Conservation (phyloP, 768 basidiomycete genomes). For the Rhodotorula babjevae region DNA sequence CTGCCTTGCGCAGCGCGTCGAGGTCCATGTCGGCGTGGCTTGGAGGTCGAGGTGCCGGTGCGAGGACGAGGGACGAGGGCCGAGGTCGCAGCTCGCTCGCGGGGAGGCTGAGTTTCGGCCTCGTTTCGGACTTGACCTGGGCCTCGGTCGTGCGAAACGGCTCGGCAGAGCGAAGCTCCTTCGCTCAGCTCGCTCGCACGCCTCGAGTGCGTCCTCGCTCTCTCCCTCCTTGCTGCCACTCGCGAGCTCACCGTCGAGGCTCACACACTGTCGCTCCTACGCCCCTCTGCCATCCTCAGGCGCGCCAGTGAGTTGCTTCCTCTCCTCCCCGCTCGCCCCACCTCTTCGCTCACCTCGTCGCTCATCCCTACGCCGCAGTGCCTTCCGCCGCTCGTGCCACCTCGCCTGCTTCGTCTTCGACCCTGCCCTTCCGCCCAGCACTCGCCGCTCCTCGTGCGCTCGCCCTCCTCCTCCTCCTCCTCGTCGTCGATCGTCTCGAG, state of each 20-base stretch:
- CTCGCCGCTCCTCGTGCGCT: slow-evolving; percentile 21
- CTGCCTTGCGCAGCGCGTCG: slow-evolving; percentile 14
- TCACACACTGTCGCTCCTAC: slow-evolving; percentile 13
- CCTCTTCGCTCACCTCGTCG: background rate
- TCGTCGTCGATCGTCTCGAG: background rate
- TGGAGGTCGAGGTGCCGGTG: background rate
- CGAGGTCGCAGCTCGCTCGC: background rate
- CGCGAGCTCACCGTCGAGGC: background rate
- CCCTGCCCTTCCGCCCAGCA: slow-evolving; percentile 26
- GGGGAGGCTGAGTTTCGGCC: too few relatives aligned
- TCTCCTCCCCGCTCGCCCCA: background rate
- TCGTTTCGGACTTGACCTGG: too few relatives aligned
- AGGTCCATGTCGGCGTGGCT: slow-evolving; percentile 10
- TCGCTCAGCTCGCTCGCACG: too few relatives aligned
- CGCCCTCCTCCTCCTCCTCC: background rate
- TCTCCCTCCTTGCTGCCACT: background rate
- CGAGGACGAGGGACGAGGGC: background rate
- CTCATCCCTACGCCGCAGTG: slow-evolving; percentile 9
- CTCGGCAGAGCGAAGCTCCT: too few relatives aligned
- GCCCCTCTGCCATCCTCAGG: background rate
- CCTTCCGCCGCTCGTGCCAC: slow-evolving; percentile 1
- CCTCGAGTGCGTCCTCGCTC: too few relatives aligned
- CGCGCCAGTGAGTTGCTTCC: slow-evolving; percentile 11
- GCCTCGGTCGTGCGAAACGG: too few relatives aligned
- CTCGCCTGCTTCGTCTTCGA: background rate